Evolutionary conservation across 1,284 basidiomycete species (phyloP).

Genomic region (Cutaneotrichosporon daszewskae): DNA sequence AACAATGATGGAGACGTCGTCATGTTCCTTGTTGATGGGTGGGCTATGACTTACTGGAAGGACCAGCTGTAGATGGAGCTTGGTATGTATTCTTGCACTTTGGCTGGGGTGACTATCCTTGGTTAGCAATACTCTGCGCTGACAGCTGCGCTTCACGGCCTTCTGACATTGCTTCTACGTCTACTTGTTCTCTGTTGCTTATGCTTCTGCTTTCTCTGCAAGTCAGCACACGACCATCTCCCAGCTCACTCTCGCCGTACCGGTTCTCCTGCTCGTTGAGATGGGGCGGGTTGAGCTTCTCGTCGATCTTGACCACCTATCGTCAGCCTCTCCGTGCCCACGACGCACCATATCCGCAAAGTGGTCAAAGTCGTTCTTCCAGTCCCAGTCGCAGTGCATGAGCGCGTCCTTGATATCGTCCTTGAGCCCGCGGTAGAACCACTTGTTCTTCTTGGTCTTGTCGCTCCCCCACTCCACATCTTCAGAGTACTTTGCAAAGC

Average conservation of each 20-base stretch:
- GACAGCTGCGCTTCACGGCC: too few species aligned
- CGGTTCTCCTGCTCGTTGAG: constrained; percentile 16
- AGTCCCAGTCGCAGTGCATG: constrained; percentile 13
- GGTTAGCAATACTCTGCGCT: too few species aligned
- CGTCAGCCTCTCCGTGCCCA: background rate
- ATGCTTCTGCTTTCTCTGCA: too few species aligned
- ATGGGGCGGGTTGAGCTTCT: constrained; percentile 11
- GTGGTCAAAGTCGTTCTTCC: constrained; percentile 14
- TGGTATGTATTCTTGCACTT: too few species aligned
- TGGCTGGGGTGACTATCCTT: too few species aligned
- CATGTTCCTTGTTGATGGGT: too few species aligned
- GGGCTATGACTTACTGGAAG: too few species aligned
- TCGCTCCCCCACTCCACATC: constrained; percentile 1
- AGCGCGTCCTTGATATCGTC: constrained; percentile 17
- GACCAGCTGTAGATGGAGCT: too few species aligned
- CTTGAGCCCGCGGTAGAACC: constrained; percentile 18
- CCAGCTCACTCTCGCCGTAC: constrained; percentile 8
- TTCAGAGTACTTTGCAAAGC: constrained; percentile 12
- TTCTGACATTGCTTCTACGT: too few species aligned
- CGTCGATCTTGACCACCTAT: constrained; percentile 13
- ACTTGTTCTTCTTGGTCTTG: constrained; percentile 14
- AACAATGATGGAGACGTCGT: too few species aligned
- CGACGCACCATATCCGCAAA: constrained; percentile 8
- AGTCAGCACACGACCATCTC: too few species aligned
- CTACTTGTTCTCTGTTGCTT: too few species aligned